Base-by-base conservation (phyloP, 495 filamentous ascomycete species). In the Hyaloscypha hepaticicola region DNA sequence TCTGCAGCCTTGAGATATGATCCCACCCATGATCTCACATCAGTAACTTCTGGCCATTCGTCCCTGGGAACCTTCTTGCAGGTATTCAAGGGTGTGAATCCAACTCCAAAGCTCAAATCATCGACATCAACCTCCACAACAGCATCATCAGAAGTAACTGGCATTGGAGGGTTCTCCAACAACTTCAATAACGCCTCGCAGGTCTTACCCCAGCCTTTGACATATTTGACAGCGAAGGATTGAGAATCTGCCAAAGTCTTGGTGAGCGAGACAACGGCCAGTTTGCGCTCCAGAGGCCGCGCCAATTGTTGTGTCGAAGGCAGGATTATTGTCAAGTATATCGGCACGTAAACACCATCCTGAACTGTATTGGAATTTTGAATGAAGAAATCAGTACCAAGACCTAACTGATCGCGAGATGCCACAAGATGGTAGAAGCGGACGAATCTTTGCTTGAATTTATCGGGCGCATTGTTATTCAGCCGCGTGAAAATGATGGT, bases 361-460 rank as follows among this genome's bases (percentile, higher is more conserved):
- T 98, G 94, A 29, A 98, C 83, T 55, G 85, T 78, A 70, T 99
- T 93, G 34, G 88, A 85, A 62, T 90, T 82, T 63, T 79, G 81
- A 77, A 96, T 88, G 77, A 97, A 88, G 75, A 90, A 96, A 75
- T 99, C 96, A 19, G 92, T 85, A 52, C 92, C 93, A 56, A 93
- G 84, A 28, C 92, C 92, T n/a, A 66, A 66, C 70, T 91, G 87
- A 48, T 87, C 82, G 48, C 83, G 84, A 12, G 92, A 88, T 53
- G 90, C 91, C 45, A 98, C 81, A 70, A 97, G 88, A 73, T 97
- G 93, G 75, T 92, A 98, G 79, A 98, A 91, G 34, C 91, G 89
- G 31, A 91, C 87, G 69, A 98, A 97, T 58, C 91, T 86, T 29
- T 88, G 75, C 48, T 90, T 87, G 73, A 95, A 88, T 31, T 81